phyloP scores from a whole-genome alignment of 345 rosid species.

The Durio zibethinus region DNA sequence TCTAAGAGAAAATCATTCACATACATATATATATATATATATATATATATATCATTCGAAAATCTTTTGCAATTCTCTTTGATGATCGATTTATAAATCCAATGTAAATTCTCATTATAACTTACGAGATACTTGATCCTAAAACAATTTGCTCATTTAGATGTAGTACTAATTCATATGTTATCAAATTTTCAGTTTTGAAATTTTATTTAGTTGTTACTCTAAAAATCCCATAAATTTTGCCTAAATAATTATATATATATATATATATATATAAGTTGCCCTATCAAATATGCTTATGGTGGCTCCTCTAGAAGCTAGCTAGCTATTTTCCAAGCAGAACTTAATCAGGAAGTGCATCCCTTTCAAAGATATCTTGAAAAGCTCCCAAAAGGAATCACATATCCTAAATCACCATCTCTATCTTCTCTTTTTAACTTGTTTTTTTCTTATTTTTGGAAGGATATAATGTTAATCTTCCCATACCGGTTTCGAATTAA shows the following conservation, averaged over 20 bases:
- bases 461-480: neutral
- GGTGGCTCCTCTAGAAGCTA: neutral
- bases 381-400: constrained; percentile 1
- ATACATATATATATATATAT: no score
- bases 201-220: neutral
- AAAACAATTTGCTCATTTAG: no score
- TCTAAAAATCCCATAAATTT: neutral
- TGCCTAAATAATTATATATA: neutral
- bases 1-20: neutral
- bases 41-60: neutral
- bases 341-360: neutral
- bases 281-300: neutral
- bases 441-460: neutral
- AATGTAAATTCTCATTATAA: no score
- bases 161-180: neutral
- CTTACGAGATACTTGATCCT: no score
- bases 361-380: neutral
- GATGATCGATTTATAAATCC: no score
- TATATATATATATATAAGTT: neutral
- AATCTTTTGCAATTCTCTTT: neutral
- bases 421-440: neutral
- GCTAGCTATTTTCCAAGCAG: neutral
- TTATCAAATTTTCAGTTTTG: neutral
- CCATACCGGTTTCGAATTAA: neutral
- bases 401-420: neutral